Conservation (phyloP, 805 yeast species). For the Metschnikowia lachancei region DNA sequence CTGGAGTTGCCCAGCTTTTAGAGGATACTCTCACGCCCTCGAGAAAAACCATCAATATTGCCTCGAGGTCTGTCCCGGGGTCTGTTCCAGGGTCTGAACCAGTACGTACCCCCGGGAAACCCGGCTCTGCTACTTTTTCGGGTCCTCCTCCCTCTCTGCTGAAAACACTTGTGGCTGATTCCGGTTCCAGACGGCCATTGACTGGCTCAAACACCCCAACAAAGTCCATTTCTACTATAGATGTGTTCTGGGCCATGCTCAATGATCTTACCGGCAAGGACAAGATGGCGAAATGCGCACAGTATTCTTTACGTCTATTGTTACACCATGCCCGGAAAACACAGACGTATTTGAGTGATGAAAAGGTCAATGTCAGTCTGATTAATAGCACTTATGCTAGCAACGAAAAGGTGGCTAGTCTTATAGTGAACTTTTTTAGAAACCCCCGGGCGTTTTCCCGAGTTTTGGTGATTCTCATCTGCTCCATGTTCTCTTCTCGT, state of each 20-base stretch:
- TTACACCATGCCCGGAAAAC: constrained; percentile 46
- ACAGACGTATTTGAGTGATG: constrained; percentile 34
- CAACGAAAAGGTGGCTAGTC: constrained; percentile 31
- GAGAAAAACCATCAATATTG: constrained; percentile 1
- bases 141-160: neutral
- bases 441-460: constrained; percentile 39
- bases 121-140: neutral
- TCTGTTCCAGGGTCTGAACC: neutral
- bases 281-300: constrained; percentile 62
- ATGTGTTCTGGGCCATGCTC: constrained; percentile 51
- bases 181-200: neutral
- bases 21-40: constrained; percentile 13
- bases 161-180: neutral
- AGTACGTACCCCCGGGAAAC: constrained; percentile 2
- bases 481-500: constrained; percentile 40
- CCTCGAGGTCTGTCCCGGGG: too few species aligned
- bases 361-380: constrained; percentile 28
- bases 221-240: constrained; percentile 29
- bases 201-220: neutral
- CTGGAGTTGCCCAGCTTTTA: constrained; percentile 1
- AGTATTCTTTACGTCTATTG: constrained; percentile 55
- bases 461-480: constrained; percentile 33
- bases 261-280: constrained; percentile 67
- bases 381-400: constrained; percentile 34
- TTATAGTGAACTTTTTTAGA: constrained; percentile 33